phyloP scores from a whole-genome alignment of 208 protist species.

The Trypanosoma melophagium region DNA sequence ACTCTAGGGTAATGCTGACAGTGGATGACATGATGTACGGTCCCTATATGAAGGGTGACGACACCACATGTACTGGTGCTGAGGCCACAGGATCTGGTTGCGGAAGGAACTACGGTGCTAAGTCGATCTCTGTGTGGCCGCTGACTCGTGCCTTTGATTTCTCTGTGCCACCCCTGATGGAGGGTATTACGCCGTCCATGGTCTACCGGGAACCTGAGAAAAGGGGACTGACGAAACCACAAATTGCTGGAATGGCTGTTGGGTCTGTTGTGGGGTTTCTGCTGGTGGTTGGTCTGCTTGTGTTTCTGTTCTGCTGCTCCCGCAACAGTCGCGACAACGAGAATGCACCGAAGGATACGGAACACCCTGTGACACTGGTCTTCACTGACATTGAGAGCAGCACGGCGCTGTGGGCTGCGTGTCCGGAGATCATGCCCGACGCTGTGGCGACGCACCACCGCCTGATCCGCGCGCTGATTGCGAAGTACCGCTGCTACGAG shows the following conservation, averaged over 20 bases:
- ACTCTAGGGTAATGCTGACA: slow-evolving; percentile 20
- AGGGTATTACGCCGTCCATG: slow-evolving; percentile 37
- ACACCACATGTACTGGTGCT: slow-evolving; percentile 4
- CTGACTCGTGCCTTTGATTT: slow-evolving; percentile 33
- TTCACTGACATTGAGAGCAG: slow-evolving; percentile 85
- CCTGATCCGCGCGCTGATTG: slow-evolving; percentile 59
- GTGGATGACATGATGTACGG: slow-evolving; percentile 33
- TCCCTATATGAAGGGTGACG: slow-evolving; percentile 1
- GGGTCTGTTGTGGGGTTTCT: slow-evolving; percentile 13
- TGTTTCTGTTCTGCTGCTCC: slow-evolving; percentile 27
- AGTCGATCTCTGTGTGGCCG: slow-evolving; percentile 29
- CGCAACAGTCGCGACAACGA: slow-evolving; percentile 38
- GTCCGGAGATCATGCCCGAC: slow-evolving; percentile 58
- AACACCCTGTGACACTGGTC: slow-evolving; percentile 53
- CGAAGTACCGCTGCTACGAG: slow-evolving; percentile 72
- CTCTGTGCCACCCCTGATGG: slow-evolving; percentile 7
- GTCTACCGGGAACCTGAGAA: slow-evolving; percentile 14
- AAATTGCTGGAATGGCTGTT: slow-evolving; percentile 33
- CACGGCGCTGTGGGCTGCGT: slow-evolving; percentile 73
- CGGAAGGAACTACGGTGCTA: slow-evolving; percentile 51
- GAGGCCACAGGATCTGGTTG: slow-evolving; percentile 8
- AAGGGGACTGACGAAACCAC: slow-evolving; percentile 16
- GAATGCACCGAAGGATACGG: slow-evolving; percentile 44
- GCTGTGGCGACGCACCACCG: slow-evolving; percentile 71
- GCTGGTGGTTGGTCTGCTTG: slow-evolving; percentile 10